These are phyloP conservation scores for Aureobasidium mangrovei DNA, from an alignment of 2,329 filamentous ascomycete genomes.

Conservation along the genomic window DNA sequence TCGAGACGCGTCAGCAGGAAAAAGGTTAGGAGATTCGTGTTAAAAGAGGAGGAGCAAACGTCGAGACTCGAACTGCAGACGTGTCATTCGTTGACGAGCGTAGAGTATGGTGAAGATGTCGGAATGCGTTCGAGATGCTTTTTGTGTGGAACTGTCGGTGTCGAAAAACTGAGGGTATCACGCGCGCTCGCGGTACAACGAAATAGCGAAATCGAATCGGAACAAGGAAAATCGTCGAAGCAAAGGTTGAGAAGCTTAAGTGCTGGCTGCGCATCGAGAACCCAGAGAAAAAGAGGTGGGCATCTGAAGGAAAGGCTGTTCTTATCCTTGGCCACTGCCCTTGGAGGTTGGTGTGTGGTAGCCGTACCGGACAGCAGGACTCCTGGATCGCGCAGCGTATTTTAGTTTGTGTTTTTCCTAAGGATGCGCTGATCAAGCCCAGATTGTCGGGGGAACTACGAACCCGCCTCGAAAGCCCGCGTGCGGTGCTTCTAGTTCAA, in stretches of 20 bases:
- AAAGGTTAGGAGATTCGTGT: background rate
- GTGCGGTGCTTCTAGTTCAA: slow-evolving; percentile 11
- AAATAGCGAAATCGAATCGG: background rate
- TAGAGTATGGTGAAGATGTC: background rate
- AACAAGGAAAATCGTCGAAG: background rate
- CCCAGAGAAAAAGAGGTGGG: background rate
- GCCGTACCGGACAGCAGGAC: background rate
- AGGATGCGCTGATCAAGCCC: slow-evolving; percentile 21
- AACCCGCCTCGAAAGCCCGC: slow-evolving; percentile 25
- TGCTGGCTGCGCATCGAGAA: background rate
- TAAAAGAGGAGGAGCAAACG: too few relatives aligned
- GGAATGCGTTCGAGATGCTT: background rate
- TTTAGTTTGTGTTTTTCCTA: slow-evolving; percentile 13
- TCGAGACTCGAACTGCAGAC: too few relatives aligned
- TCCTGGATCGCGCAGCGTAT: slow-evolving; percentile 14
- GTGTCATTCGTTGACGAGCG: background rate
- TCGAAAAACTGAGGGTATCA: slow-evolving; percentile 5
- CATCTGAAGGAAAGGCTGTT: background rate
- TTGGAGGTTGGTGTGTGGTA: background rate
- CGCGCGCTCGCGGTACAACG: slow-evolving; percentile 5
- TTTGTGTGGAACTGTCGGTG: background rate
- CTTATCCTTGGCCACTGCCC: background rate
- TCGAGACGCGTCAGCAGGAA: too few relatives aligned
- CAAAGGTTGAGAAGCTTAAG: background rate
- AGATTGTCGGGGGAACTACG: slow-evolving; percentile 27